A percentile compares a stretch with the other conserved stretches of the same genome.
Evolutionary conservation across 2,329 filamentous ascomycete species (phyloP).

Genomic region (Trichoderma atroviride): DNA sequence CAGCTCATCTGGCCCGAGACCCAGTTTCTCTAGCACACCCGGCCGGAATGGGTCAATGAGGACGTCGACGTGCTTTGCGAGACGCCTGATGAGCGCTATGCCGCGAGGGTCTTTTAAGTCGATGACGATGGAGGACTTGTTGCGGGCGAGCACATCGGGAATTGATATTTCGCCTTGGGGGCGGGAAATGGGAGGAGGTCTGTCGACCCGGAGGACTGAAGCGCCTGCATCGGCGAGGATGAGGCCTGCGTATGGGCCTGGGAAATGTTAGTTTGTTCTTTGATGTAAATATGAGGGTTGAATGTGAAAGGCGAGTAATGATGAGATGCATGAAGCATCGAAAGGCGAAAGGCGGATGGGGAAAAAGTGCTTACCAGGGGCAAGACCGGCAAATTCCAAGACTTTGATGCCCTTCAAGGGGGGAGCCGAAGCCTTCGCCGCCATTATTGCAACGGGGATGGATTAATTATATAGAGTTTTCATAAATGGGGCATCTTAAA

Average conservation of each 20-base stretch:
- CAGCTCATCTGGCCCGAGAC: conserved; percentile 72
- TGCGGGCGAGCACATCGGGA: conserved; percentile 74
- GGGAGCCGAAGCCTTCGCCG: conserved; percentile 29
- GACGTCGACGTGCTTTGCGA: conserved; percentile 75
- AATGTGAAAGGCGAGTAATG: background rate
- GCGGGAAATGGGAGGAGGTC: conserved; percentile 52
- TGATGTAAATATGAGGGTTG: background rate
- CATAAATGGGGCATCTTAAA: background rate
- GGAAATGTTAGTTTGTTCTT: background rate
- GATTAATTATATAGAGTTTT: background rate
- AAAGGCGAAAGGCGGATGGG: background rate
- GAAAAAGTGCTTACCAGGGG: conserved; percentile 53
- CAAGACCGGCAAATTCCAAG: conserved; percentile 63
- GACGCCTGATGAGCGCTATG: conserved; percentile 64
- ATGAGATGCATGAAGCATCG: background rate
- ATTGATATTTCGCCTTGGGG: conserved; percentile 51
- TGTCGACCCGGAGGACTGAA: conserved; percentile 84
- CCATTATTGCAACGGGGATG: background rate
- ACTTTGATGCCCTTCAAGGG: conserved; percentile 57
- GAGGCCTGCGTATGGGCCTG: conserved; percentile 85
- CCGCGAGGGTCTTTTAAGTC: conserved; percentile 73
- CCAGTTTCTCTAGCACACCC: conserved; percentile 83
- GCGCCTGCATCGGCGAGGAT: conserved; percentile 90
- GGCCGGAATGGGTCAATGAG: conserved; percentile 94
- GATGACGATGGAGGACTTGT: conserved; percentile 78